phyloP scores from a whole-genome alignment of 768 basidiomycete genomes.

The Leccinum arenicola region DNA sequence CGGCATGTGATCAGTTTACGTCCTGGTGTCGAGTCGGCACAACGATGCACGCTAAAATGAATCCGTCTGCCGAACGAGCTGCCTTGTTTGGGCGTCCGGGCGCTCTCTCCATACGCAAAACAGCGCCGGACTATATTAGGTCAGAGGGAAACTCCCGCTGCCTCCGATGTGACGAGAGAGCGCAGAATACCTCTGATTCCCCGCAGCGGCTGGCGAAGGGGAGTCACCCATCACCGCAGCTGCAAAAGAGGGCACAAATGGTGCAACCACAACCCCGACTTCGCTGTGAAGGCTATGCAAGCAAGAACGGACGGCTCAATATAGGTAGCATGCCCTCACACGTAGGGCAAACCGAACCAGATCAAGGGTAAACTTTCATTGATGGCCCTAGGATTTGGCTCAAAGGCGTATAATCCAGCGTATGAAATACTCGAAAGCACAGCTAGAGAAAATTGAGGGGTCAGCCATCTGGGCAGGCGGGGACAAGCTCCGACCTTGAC shows the following conservation, averaged over 20 bases:
- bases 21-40: slow-evolving; percentile 16
- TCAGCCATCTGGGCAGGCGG: slow-evolving; percentile 13
- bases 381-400: slow-evolving; percentile 5
- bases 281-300: slow-evolving; percentile 6
- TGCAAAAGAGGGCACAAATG: slow-evolving; percentile 15
- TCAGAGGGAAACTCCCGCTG: slow-evolving; percentile 9
- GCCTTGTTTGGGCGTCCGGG: background rate
- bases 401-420: slow-evolving; percentile 3
- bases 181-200: slow-evolving; percentile 4
- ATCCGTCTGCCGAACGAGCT: slow-evolving; percentile 9
- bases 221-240: slow-evolving; percentile 5
- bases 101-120: slow-evolving; percentile 13
- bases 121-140: slow-evolving; percentile 11
- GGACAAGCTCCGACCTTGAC: slow-evolving; percentile 23
- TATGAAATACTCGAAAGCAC: slow-evolving; percentile 20
- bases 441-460: slow-evolving; percentile 13
- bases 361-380: slow-evolving; percentile 1
- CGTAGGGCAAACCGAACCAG: slow-evolving; percentile 2
- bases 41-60: slow-evolving; percentile 8
- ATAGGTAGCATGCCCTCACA: background rate
- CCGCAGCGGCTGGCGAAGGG: slow-evolving; percentile 5
- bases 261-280: slow-evolving; percentile 5
- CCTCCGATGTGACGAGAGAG: slow-evolving; percentile 6
- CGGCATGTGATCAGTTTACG: slow-evolving; percentile 25
- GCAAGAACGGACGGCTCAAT: slow-evolving; percentile 3